Evolutionary conservation across 73 alveolate genomes (phyloP), one percentile per base, ranked within the genome.

Genomic region (Symbiodinium natans): DNA sequence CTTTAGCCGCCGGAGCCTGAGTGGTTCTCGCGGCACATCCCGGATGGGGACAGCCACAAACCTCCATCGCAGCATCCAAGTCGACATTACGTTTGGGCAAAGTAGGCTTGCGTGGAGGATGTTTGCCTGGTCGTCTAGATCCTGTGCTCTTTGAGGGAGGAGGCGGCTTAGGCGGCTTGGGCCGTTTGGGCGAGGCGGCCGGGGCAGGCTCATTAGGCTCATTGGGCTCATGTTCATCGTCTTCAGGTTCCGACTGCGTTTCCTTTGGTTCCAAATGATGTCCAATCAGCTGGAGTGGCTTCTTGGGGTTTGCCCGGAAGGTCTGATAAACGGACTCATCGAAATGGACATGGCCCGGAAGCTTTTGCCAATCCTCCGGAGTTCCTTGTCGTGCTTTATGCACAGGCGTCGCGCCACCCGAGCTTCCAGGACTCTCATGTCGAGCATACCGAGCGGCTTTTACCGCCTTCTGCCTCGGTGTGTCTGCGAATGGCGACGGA

Each of bases 281-380:
- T n/a, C 97, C 97, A 42, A 71, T 68, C 23, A 90, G 88, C 88
- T 90, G 74, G 40, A 90, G 42, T 2, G 97, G 97, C 88, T 68
- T 15, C 39, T 41, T 56, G 2, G 21, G 42, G 40, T 21, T 41
- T 25, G 31, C 31, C 40, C 36, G 38, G 46, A 29, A 46, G 21
- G 80, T 42, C 97, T 39, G 2, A 9, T 42, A 54, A n/a, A 84
- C 3, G 89, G 77, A 42, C 48, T 90, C 88, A 25, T 90, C 97
- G 21, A 90, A n/a, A 90, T 90, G 97, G 80, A 71, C 97, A 73
- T 90, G 97, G 52, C 80, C 89, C 1, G 88, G 56, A 7, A 36
- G 33, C 21, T 38, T 63, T 29, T 3, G 33, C 80, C 11, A 63
- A 63, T 63, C 80, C 33, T 63, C 80, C 80, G 19, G 0, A n/a